A percentile compares a stretch with the other conserved stretches of the same genome.
phyloP scores from a whole-genome alignment of 164 flowering plant species.

The Vitis amurensis region DNA sequence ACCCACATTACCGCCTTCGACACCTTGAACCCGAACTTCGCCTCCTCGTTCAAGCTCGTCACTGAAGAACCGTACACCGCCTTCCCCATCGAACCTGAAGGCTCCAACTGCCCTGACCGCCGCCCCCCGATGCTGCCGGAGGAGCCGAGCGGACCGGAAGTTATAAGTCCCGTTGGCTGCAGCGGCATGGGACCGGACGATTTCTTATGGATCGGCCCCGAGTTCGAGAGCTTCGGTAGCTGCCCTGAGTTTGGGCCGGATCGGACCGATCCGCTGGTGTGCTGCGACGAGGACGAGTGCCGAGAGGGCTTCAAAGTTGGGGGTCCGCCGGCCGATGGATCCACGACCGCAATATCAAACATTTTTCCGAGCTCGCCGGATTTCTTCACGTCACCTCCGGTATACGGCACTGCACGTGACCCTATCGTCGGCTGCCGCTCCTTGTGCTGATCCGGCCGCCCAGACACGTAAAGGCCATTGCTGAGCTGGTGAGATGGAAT shows the following conservation, averaged over 20 bases:
- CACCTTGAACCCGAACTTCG: slow-evolving; percentile 55
- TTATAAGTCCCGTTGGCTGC: slow-evolving; percentile 30
- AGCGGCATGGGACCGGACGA: slow-evolving; percentile 28
- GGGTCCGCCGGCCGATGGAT: slow-evolving; percentile 25
- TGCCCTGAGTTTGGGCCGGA: slow-evolving; percentile 49
- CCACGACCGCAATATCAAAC: slow-evolving; percentile 64
- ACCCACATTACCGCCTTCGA: slow-evolving; percentile 75
- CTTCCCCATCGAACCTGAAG: slow-evolving; percentile 35
- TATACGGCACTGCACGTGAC: slow-evolving; percentile 70
- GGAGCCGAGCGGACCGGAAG: slow-evolving; percentile 37
- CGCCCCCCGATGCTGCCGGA: slow-evolving; percentile 26
- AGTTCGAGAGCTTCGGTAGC: slow-evolving; percentile 8
- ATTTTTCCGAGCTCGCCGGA: slow-evolving; percentile 93
- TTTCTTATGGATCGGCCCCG: slow-evolving; percentile 16
- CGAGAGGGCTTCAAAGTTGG: slow-evolving; percentile 39
- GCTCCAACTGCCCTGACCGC: slow-evolving; percentile 31
- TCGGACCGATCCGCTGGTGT: slow-evolving; percentile 70
- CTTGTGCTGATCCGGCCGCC: slow-evolving; percentile 56
- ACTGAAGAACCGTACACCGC: slow-evolving; percentile 67
- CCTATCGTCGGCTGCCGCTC: slow-evolving; percentile 61
- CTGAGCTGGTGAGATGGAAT: slow-evolving; percentile 75
- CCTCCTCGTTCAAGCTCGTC: slow-evolving; percentile 60
- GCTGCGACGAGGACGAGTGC: slow-evolving; percentile 55
- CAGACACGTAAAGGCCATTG: slow-evolving; percentile 73
- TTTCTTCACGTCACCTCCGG: slow-evolving; percentile 82